Evolutionary conservation across 768 basidiomycete genomes (phyloP).

Genomic region (Amanita rimosa): DNA sequence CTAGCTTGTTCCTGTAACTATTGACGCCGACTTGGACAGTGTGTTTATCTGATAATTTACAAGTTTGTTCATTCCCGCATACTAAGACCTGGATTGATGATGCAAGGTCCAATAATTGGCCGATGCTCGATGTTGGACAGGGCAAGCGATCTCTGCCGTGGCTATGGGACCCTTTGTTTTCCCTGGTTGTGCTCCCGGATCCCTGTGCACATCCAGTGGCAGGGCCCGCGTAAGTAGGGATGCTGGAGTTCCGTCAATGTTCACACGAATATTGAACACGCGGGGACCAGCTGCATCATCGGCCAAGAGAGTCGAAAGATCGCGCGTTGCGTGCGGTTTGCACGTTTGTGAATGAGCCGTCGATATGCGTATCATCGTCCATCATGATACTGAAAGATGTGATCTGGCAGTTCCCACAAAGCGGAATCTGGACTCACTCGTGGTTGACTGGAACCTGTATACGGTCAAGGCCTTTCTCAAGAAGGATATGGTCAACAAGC

Average conservation of each 20-base stretch:
- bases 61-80: neutral
- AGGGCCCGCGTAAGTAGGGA: slow-evolving; percentile 1
- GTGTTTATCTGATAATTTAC: too few species aligned
- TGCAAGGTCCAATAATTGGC: too few species aligned
- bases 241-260: neutral
- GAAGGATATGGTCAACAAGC: neutral
- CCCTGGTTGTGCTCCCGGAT: neutral
- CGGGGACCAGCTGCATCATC: neutral
- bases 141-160: neutral
- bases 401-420: neutral
- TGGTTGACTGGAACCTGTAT: slow-evolving; percentile 1
- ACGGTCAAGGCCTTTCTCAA: slow-evolving; percentile 5
- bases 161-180: neutral
- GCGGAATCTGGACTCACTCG: neutral
- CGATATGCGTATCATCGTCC: neutral
- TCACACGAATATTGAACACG: neutral
- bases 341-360: slow-evolving; percentile 1
- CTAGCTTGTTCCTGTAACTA: neutral
- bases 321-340: neutral
- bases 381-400: neutral
- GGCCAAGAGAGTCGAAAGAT: neutral
- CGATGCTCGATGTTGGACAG: too few species aligned
- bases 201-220: neutral
- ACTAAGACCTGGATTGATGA: neutral
- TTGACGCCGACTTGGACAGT: neutral